phyloP scores from a whole-genome alignment of 148 eudicot genomes.

The Vaccinium corymbosum region DNA sequence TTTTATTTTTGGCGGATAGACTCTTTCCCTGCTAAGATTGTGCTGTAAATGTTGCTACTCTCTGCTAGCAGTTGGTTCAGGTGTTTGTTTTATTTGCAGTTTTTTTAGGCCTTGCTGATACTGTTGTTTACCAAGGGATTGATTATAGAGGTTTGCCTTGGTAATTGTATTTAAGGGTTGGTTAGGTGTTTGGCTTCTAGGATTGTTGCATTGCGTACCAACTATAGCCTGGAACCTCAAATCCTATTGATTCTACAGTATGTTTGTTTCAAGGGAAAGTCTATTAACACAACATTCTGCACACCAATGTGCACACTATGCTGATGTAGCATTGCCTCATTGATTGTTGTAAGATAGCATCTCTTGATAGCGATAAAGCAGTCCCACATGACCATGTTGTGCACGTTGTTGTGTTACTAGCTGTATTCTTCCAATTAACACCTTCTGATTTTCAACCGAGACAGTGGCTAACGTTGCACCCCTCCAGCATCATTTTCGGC shows the following conservation, averaged over 20 bases:
- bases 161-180: not conserved
- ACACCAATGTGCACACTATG: not conserved
- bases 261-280: not conserved
- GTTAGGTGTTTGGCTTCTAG: not conserved
- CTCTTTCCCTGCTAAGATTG: no score
- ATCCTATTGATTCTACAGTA: not conserved
- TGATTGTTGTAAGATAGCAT: not conserved
- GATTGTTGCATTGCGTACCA: conserved; percentile 4
- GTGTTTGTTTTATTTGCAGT: not conserved
- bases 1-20: not conserved
- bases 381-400: not conserved
- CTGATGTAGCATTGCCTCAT: not conserved
- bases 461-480: not conserved
- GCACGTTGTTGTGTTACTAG: not conserved
- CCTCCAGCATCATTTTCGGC: not conserved
- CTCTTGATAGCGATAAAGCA: not conserved
- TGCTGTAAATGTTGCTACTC: not conserved
- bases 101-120: not conserved
- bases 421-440: not conserved
- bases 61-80: not conserved
- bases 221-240: not conserved
- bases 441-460: not conserved
- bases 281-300: not conserved
- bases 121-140: not conserved
- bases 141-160: not conserved